Evolutionary conservation across 192 early-diverging fungal genomes (phyloP).

Genomic region (Geosiphon pyriformis): DNA sequence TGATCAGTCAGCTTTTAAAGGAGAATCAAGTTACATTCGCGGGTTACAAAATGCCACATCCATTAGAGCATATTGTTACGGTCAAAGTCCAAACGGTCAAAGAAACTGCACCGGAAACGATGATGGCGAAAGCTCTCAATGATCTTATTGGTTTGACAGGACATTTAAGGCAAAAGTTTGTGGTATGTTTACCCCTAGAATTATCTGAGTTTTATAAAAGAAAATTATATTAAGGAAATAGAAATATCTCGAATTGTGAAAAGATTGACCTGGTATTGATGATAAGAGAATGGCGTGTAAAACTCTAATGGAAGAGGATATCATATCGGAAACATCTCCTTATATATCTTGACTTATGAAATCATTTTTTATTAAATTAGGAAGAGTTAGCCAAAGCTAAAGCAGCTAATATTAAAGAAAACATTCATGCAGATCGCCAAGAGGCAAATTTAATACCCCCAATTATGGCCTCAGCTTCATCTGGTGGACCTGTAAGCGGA

Average conservation of each 20-base stretch:
- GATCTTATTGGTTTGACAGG: constrained; percentile 72
- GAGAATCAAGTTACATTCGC: constrained; percentile 92
- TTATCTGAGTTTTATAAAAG: no score
- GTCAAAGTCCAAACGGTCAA: constrained; percentile 90
- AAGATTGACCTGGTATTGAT: no score
- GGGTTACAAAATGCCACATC: constrained; percentile 96
- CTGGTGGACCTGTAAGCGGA: neutral
- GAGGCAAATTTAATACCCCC: neutral
- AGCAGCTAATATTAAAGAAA: neutral
- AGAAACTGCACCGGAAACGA: constrained; percentile 78
- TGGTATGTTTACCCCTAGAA: no score
- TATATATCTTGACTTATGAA: neutral
- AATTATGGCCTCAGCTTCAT: neutral
- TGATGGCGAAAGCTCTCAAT: constrained; percentile 71
- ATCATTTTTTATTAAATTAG: neutral
- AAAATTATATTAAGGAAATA: no score
- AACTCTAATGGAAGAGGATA: no score
- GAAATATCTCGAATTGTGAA: no score
- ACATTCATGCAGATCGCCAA: neutral
- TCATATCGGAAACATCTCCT: no score
- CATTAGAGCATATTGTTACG: constrained; percentile 86
- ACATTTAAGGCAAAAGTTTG: constrained; percentile 78
- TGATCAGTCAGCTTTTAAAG: constrained; percentile 71
- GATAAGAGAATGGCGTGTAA: no score
- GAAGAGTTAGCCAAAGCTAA: neutral